Conservation (phyloP, 257 asterid genomes). For the Solanum bulbocastanum region DNA sequence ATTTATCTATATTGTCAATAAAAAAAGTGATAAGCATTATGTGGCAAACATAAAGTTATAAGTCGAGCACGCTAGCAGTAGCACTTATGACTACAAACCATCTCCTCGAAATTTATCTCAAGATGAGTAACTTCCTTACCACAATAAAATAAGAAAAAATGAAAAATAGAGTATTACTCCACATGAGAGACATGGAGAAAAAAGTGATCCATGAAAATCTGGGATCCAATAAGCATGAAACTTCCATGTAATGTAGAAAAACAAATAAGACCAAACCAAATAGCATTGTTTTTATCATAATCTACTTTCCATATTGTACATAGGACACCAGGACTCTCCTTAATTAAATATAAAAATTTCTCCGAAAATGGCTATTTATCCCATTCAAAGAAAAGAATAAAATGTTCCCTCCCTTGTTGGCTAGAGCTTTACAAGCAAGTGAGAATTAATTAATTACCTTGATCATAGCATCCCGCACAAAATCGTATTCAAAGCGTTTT, state of each 20-base stretch:
- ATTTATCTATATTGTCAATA: constrained; percentile 53
- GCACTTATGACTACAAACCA: background rate
- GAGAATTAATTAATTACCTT: constrained; percentile 33
- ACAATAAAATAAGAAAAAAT: background rate
- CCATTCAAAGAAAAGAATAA: background rate
- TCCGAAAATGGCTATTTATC: background rate
- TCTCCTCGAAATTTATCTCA: background rate
- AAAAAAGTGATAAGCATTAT: background rate
- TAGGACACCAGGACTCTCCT: background rate
- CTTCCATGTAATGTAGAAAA: background rate
- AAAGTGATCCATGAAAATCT: background rate
- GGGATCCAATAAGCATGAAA: background rate
- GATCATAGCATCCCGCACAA: constrained; percentile 69
- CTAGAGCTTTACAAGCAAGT: background rate
- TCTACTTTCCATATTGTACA: background rate
- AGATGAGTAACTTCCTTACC: background rate
- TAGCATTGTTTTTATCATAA: background rate
- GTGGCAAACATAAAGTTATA: background rate
- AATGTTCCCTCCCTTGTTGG: background rate
- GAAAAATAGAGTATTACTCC: background rate
- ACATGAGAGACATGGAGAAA: background rate
- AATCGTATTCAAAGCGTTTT: constrained; percentile 74
- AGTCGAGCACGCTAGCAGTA: background rate
- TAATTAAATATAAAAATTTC: background rate
- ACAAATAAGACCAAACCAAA: background rate